These are phyloP conservation scores for Vigna reflexopilosa DNA, from an alignment of 306 rosid species.

Conservation along the genomic window DNA sequence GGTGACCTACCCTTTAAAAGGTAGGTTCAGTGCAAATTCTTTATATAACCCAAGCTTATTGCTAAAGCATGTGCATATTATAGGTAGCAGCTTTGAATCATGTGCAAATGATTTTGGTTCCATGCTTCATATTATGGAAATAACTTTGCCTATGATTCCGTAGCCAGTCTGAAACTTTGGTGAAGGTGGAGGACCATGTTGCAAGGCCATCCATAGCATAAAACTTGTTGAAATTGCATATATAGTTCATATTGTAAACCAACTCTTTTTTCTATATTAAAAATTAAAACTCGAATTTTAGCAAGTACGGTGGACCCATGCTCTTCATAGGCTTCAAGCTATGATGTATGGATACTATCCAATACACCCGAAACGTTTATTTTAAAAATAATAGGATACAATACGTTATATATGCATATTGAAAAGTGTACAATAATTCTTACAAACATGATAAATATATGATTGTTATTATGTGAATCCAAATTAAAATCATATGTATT, in stretches of 20 bases:
- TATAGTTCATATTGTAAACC: background rate
- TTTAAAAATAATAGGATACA: no score
- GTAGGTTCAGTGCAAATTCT: conserved; percentile 53
- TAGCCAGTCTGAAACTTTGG: background rate
- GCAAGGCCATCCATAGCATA: background rate
- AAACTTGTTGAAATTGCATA: conserved; percentile 1
- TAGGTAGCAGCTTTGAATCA: conserved; percentile 1
- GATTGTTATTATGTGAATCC: no score
- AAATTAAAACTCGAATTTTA: background rate
- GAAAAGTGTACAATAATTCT: no score
- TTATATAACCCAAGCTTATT: conserved; percentile 35
- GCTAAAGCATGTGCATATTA: conserved; percentile 14
- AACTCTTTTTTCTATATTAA: conserved; percentile 21
- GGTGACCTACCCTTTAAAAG: conserved; percentile 86
- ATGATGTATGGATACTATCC: no score
- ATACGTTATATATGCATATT: no score
- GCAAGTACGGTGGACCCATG: no score
- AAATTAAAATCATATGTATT: no score
- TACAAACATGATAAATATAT: no score
- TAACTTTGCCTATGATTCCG: background rate
- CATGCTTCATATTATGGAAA: conserved; percentile 13
- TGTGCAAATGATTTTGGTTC: conserved; percentile 15
- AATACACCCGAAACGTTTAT: no score
- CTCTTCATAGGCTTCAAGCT: no score
- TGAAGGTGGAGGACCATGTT: background rate